These are phyloP conservation scores for Friedmanniomyces simplex DNA, from an alignment of 495 filamentous ascomycete genomes.

Conservation along the genomic window DNA sequence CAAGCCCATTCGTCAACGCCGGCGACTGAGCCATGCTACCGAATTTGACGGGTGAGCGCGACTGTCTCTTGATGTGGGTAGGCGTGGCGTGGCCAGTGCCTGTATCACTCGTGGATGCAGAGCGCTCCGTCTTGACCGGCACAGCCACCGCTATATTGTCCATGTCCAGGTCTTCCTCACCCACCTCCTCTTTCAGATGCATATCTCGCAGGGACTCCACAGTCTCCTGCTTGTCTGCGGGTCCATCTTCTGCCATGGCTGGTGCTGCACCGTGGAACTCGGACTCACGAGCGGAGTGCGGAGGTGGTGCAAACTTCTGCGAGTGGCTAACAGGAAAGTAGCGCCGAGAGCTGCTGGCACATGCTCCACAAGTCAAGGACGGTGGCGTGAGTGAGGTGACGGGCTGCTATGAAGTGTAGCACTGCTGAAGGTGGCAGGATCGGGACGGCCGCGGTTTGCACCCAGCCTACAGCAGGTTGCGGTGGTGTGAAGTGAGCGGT, in stretches of 20 bases:
- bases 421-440: too few species aligned
- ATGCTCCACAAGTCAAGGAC: neutral
- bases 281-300: neutral
- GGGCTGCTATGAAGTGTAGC: too few species aligned
- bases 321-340: neutral
- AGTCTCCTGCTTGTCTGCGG: conserved; percentile 20
- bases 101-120: conserved; percentile 5
- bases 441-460: too few species aligned
- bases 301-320: neutral
- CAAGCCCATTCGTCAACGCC: conserved; percentile 30
- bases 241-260: conserved; percentile 27
- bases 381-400: neutral
- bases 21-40: conserved; percentile 31
- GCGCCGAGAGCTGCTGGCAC: neutral
- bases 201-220: conserved; percentile 29
- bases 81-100: conserved; percentile 2
- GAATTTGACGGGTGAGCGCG: conserved; percentile 37
- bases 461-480: too few species aligned
- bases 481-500: too few species aligned
- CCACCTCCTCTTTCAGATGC: conserved; percentile 22
- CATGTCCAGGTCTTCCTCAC: conserved; percentile 19
- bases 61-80: neutral
- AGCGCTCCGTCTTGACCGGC: conserved; percentile 8
- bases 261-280: conserved; percentile 9
- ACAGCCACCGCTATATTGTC: conserved; percentile 11